Base-by-base conservation (phyloP, 2,329 filamentous ascomycete species). In the Rhexocercosporidium sp. region DNA sequence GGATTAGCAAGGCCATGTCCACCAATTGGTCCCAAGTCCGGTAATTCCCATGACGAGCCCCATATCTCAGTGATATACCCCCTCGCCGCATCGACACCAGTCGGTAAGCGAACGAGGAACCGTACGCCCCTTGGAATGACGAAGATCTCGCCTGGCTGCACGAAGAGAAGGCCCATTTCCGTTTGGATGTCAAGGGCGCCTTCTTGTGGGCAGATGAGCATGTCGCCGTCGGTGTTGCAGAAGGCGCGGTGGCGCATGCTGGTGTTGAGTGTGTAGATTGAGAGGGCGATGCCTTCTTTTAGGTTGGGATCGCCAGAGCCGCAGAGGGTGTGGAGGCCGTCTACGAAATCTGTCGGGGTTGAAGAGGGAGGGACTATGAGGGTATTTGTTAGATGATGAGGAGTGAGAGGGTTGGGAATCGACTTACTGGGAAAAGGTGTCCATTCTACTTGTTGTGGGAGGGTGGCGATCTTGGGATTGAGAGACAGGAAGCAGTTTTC, bases 11-110 rank as follows among this genome's bases (percentile, higher is more conserved):
- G 79, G 1, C 86, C 86, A 72, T 89, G 89, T 12, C 85, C 86
- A 3, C 89, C 89, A 31, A 91, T 82, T 0, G 88, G 87, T 0
- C 89, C 89, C 0, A 91, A 81, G 64, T 91, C 88, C 0, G 89
- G 89, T 0, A 91, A 82, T 59, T 84, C 80, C 73, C 88, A 91
- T 74, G 86, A 86, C 1, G 83, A 83, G 63, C 89, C 87, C 76
- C 88, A 91, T 27, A 90, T 79, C 76, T 91, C 89, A 47, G 88
- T 84, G 57, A 90, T 86, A 75, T 90, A 90, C 14, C 88, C 88
- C 62, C 87, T 82, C 1, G 86, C 85, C 1, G 31, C 66, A 0
- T 27, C 71, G n/a, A 9, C 9, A 9, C 29, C 29, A 41, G 85
- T 79, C 2, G 87, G 85, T 0, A 90, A 78, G 1, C 82, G 82